These are phyloP conservation scores for Wickerhamiella lipophila DNA, from an alignment of 805 yeast genomes.

Conservation along the genomic window DNA sequence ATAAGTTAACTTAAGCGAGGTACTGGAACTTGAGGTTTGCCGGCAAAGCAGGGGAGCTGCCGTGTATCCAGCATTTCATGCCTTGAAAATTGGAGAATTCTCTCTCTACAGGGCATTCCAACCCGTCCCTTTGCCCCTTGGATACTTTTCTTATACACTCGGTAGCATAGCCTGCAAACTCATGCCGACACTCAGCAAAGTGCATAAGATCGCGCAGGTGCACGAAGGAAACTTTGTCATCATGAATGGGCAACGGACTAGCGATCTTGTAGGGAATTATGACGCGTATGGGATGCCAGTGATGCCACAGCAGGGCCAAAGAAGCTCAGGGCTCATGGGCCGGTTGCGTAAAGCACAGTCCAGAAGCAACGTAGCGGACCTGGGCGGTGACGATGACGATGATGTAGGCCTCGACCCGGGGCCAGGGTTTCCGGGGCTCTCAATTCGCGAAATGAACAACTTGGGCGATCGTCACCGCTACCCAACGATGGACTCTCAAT, in stretches of 20 bases:
- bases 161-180: too few relatives aligned
- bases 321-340: slow-evolving; percentile 11
- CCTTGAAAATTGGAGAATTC: too few relatives aligned
- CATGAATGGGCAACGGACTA: slow-evolving; percentile 8
- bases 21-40: neutral
- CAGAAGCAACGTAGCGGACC: slow-evolving; percentile 10
- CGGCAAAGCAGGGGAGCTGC: too few relatives aligned
- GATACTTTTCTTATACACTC: too few relatives aligned
- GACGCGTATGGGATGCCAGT: slow-evolving; percentile 23
- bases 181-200: neutral
- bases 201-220: slow-evolving; percentile 1
- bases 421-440: slow-evolving; percentile 19
- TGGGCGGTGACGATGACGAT: slow-evolving; percentile 20
- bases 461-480: slow-evolving; percentile 29
- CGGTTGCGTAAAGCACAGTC: slow-evolving; percentile 11
- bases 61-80: too few relatives aligned
- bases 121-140: too few relatives aligned
- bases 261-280: slow-evolving; percentile 13
- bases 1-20: neutral
- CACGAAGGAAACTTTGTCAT: neutral
- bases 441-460: slow-evolving; percentile 19
- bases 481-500: slow-evolving; percentile 21
- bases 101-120: too few relatives aligned
- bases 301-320: slow-evolving; percentile 6
- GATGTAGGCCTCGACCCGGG: slow-evolving; percentile 22